Conservation (phyloP, 2,329 filamentous ascomycete genomes). For the Epicoccum nigrum region DNA sequence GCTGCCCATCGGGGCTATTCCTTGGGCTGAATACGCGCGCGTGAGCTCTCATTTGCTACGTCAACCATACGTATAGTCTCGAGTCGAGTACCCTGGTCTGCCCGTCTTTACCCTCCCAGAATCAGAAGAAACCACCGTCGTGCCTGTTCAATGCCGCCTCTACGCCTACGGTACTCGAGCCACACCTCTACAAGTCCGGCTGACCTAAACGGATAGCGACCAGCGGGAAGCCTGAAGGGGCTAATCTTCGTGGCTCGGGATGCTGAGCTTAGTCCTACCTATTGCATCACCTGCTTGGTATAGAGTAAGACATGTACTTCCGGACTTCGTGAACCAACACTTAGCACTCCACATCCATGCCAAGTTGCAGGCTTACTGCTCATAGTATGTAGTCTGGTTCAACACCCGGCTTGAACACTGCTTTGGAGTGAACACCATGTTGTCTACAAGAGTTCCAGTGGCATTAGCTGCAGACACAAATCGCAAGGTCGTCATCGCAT, state of each 20-base stretch:
- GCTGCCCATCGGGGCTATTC: slow-evolving; percentile 24
- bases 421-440: too few species aligned
- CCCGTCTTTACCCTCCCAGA: slow-evolving; percentile 23
- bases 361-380: neutral
- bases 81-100: slow-evolving; percentile 29
- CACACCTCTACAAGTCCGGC: slow-evolving; percentile 33
- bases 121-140: slow-evolving; percentile 17
- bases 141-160: slow-evolving; percentile 11
- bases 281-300: slow-evolving; percentile 6
- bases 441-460: too few species aligned
- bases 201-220: slow-evolving; percentile 29
- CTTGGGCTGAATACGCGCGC: slow-evolving; percentile 32
- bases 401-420: too few species aligned
- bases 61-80: slow-evolving; percentile 25
- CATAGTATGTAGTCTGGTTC: too few species aligned
- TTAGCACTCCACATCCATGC: neutral
- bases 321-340: neutral
- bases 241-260: slow-evolving; percentile 18
- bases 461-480: too few species aligned
- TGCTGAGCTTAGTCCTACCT: slow-evolving; percentile 9
- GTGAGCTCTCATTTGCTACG: slow-evolving; percentile 39
- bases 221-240: slow-evolving; percentile 25
- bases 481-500: neutral
- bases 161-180: slow-evolving; percentile 12
- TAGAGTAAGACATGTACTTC: slow-evolving; percentile 6